A percentile compares a stretch with the other conserved stretches of the same genome.
Evolutionary conservation across 139 green algal species (phyloP).

Genomic region (Zygnema cylindricum): DNA sequence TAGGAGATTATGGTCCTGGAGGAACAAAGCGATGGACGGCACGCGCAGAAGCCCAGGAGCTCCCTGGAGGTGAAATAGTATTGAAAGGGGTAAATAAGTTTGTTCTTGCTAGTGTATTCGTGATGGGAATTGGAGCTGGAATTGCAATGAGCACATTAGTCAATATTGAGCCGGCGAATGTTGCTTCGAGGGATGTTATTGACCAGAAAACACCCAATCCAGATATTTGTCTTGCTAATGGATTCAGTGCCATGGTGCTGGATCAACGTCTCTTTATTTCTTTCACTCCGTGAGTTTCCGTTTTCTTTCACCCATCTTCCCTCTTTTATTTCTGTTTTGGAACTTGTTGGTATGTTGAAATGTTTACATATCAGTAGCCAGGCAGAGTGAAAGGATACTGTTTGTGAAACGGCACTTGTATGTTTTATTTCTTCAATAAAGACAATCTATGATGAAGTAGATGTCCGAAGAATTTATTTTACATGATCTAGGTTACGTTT

Average conservation of each 20-base stretch:
- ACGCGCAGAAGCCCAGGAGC: not conserved
- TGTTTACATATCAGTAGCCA: too few species aligned
- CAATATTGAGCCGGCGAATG: constrained; percentile 54
- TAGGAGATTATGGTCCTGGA: not conserved
- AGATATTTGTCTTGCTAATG: constrained; percentile 86
- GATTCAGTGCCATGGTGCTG: constrained; percentile 97
- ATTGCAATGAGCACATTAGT: constrained; percentile 43
- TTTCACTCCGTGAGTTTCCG: constrained; percentile 90
- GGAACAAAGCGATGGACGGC: not conserved
- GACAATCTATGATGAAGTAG: too few species aligned
- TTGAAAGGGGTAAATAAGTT: constrained; percentile 34
- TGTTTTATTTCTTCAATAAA: too few species aligned
- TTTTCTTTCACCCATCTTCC: too few species aligned
- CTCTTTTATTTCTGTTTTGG: too few species aligned
- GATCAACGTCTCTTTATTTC: constrained; percentile 97
- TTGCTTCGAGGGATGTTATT: constrained; percentile 92
- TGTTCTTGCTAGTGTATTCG: constrained; percentile 21
- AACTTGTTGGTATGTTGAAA: too few species aligned
- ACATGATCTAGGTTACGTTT: too few species aligned
- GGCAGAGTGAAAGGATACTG: too few species aligned
- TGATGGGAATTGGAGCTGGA: constrained; percentile 41
- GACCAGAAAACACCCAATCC: constrained; percentile 92
- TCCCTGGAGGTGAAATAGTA: not conserved
- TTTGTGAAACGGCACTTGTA: too few species aligned
- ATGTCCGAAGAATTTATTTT: too few species aligned